Evolutionary conservation across 2,329 filamentous ascomycete genomes (phyloP).

Genomic region (Aureobasidium melanogenum): DNA sequence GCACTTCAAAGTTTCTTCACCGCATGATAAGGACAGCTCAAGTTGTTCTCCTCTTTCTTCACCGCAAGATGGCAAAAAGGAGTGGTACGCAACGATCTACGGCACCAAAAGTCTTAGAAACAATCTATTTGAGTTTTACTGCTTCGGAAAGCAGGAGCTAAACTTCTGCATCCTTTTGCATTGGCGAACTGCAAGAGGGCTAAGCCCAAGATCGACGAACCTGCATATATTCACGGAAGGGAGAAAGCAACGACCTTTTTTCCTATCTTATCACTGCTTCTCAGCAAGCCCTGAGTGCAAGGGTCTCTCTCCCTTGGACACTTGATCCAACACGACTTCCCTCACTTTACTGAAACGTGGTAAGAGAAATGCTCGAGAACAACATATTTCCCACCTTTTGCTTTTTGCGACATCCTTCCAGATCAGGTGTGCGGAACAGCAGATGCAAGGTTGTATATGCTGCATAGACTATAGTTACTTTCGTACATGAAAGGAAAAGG

Average conservation of each 20-base stretch:
- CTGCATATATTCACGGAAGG: neutral
- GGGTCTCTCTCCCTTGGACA: neutral
- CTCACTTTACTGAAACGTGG: neutral
- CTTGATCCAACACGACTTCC: neutral
- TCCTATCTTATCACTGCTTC: neutral
- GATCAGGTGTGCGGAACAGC: neutral
- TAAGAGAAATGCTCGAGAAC: neutral
- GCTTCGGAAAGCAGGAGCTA: neutral
- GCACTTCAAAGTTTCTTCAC: neutral
- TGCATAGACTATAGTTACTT: neutral
- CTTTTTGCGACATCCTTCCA: too few relatives aligned
- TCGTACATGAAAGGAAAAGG: neutral
- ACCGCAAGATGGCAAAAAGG: neutral
- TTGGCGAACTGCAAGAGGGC: neutral
- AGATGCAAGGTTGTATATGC: neutral
- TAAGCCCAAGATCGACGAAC: slow-evolving; percentile 8
- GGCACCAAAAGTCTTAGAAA: neutral
- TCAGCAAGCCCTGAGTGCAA: neutral
- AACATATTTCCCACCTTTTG: neutral
- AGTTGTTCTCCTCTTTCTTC: neutral
- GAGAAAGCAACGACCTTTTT: neutral
- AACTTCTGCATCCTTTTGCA: neutral
- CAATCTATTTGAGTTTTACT: slow-evolving; percentile 3
- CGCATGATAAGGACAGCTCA: neutral
- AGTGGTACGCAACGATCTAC: neutral